Conservation (phyloP, 176 grass and related monocot genomes). For the Musa troglodytarum region DNA sequence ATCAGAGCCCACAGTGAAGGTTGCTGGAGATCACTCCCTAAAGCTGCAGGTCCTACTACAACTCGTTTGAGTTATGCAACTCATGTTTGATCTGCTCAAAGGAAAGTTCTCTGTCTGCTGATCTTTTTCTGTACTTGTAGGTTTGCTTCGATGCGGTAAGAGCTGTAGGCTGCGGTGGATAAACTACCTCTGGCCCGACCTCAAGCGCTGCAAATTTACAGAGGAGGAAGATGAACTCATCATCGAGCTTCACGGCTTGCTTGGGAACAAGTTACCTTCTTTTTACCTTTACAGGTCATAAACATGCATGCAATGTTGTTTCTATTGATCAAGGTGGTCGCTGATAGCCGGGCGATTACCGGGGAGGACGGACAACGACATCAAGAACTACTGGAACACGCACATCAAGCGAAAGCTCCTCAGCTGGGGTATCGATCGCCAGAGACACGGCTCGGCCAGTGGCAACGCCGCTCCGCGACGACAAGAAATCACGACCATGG, state of each 20-base stretch:
- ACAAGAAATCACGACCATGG: too few species aligned
- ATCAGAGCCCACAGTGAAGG: not conserved
- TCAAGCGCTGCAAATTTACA: slow-evolving; percentile 91
- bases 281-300: too few species aligned
- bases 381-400: slow-evolving; percentile 23
- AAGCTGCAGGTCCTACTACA: not conserved
- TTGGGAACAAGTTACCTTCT: not conserved
- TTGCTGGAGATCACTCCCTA: not conserved
- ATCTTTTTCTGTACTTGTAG: not conserved
- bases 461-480: too few species aligned
- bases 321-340: slow-evolving; percentile 1
- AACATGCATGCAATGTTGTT: too few species aligned
- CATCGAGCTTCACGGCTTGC: slow-evolving; percentile 69
- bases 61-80: not conserved
- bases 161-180: slow-evolving; percentile 97
- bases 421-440: not conserved
- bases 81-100: not conserved
- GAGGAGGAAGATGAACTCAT: slow-evolving; percentile 93
- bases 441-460: too few species aligned
- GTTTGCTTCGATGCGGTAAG: slow-evolving; percentile 66
- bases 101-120: too few species aligned
- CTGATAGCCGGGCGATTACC: slow-evolving; percentile 5
- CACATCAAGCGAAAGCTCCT: slow-evolving; percentile 12
- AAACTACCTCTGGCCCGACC: slow-evolving; percentile 95
- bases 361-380: slow-evolving; percentile 12